Percentiles rank a stretch among this genome's conserved stretches.
Conservation (phyloP, 345 rosid genomes). For the Syzygium aromaticum region DNA sequence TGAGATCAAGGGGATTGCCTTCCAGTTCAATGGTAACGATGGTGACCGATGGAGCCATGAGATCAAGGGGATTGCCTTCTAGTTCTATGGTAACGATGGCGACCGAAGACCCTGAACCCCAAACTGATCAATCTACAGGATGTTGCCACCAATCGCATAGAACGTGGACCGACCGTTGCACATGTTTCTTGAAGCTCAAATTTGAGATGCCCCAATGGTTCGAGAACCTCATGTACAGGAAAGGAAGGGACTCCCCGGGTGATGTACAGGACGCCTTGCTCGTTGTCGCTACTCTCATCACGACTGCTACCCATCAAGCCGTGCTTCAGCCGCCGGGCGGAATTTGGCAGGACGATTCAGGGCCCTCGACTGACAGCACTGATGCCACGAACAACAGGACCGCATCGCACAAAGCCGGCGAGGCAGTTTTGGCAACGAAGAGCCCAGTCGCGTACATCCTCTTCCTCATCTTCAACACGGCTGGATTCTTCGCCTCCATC, state of each 20-base stretch:
- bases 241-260: conserved; percentile 11
- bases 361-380: not conserved
- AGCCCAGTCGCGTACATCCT: not conserved
- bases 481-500: not conserved
- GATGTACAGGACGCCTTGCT: conserved; percentile 15
- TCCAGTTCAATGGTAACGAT: not conserved
- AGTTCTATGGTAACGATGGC: not conserved
- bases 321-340: conserved; percentile 27
- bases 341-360: conserved; percentile 23
- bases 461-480: not conserved
- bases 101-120: not conserved
- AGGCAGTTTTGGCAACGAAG: conserved; percentile 4
- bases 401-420: not conserved
- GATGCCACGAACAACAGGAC: not conserved
- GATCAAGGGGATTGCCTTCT: not conserved
- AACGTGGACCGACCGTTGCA: not conserved
- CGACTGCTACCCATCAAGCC: conserved; percentile 31
- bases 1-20: not conserved
- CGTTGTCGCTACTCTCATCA: conserved; percentile 17
- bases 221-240: conserved; percentile 12
- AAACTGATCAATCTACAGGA: not conserved
- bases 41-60: conserved; percentile 5
- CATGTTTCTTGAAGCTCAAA: not conserved
- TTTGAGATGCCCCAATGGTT: not conserved
- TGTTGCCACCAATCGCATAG: not conserved